Conservation (phyloP, 2,329 filamentous ascomycete genomes). For the Hymenoscyphus occultus region DNA sequence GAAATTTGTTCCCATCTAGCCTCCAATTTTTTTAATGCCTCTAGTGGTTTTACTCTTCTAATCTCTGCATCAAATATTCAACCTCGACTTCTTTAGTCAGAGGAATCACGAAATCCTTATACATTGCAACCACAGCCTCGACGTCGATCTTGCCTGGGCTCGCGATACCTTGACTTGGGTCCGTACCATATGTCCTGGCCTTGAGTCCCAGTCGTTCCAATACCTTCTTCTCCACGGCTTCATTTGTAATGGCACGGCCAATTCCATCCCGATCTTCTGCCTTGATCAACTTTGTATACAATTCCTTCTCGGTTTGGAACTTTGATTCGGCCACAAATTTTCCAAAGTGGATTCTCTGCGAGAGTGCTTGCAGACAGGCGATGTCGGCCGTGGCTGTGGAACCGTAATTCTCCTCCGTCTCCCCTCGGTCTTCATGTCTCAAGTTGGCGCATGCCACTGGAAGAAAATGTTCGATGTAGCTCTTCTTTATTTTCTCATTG, state of each 20-base stretch:
- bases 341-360: conserved; percentile 90
- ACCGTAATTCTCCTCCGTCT: conserved; percentile 91
- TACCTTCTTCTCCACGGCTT: conserved; percentile 85
- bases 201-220: conserved; percentile 83
- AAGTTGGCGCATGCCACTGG: conserved; percentile 79
- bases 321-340: conserved; percentile 98
- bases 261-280: conserved; percentile 77
- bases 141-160: conserved; percentile 81
- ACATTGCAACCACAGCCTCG: conserved; percentile 87
- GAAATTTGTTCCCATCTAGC: conserved; percentile 21
- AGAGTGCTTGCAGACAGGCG: conserved; percentile 82
- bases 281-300: conserved; percentile 79
- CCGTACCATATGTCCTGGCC: conserved; percentile 88
- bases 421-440: conserved; percentile 74
- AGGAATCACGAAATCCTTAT: conserved; percentile 89
- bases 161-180: conserved; percentile 65
- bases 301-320: conserved; percentile 78
- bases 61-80: conserved; percentile 93
- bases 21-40: conserved; percentile 4
- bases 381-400: conserved; percentile 91
- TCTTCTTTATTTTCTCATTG: conserved; percentile 80
- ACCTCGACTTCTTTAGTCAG: conserved; percentile 98
- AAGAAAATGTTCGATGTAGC: conserved; percentile 80
- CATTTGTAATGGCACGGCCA: conserved; percentile 85
- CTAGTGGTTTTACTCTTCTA: conserved; percentile 45